Conservation (phyloP, 176 grass and related monocot species). For the Triticum urartu region DNA sequence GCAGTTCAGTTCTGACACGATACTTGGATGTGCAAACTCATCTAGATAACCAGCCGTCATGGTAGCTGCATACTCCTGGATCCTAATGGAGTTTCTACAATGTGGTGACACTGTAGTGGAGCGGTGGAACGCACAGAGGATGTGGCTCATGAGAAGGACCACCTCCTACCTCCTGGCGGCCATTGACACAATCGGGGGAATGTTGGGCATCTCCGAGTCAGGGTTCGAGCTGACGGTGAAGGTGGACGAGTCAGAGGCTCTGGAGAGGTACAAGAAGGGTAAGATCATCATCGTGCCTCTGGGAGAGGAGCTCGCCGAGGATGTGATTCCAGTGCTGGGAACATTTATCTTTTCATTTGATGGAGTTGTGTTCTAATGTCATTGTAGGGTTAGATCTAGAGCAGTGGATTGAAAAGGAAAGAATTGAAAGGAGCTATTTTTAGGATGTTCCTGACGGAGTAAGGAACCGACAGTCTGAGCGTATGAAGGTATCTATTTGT, state of each 20-base stretch:
- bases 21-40: slow-evolving; percentile 3
- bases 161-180: slow-evolving; percentile 51
- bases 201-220: slow-evolving; percentile 47
- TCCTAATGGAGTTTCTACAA: slow-evolving; percentile 41
- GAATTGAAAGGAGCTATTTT: too few relatives aligned
- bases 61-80: slow-evolving; percentile 40
- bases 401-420: too few relatives aligned
- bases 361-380: too few relatives aligned
- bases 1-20: not conserved
- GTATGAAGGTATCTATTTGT: too few relatives aligned
- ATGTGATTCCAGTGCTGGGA: too few relatives aligned
- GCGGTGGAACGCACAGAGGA: slow-evolving; percentile 74
- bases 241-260: slow-evolving; percentile 26
- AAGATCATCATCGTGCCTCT: slow-evolving; percentile 15
- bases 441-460: too few relatives aligned
- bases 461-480: too few relatives aligned
- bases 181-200: slow-evolving; percentile 35
- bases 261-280: slow-evolving; percentile 47
- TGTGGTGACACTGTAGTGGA: slow-evolving; percentile 39
- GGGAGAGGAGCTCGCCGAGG: too few relatives aligned
- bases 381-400: too few relatives aligned
- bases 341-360: too few relatives aligned
- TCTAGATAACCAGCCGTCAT: slow-evolving; percentile 48
- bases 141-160: slow-evolving; percentile 65
- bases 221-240: slow-evolving; percentile 60